Percentiles rank a stretch among this genome's conserved stretches.
Conservation (phyloP, 75 land plant genomes). For the Selaginella moellendorffii region DNA sequence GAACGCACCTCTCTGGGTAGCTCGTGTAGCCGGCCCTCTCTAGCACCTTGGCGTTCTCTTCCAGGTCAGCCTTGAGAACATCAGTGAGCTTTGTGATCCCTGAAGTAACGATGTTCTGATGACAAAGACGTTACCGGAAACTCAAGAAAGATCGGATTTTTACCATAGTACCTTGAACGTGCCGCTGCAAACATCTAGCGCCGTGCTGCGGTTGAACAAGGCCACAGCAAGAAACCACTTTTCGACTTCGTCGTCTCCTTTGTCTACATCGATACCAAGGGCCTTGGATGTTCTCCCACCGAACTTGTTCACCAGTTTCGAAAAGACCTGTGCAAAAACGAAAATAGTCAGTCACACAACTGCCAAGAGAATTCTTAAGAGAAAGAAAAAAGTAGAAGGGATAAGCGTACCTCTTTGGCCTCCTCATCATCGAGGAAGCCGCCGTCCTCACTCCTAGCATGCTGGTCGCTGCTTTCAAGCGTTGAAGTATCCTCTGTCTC, state of each 20-base stretch:
- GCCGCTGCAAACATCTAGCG: neutral
- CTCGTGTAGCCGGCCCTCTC: conserved; percentile 18
- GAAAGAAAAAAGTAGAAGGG: neutral
- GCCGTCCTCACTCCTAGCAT: no score
- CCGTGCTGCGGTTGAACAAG: neutral
- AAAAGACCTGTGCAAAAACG: neutral
- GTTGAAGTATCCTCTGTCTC: no score
- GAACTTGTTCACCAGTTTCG: neutral
- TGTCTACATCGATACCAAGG: conserved; percentile 7
- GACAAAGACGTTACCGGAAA: neutral
- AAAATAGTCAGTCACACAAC: neutral
- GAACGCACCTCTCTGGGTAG: conserved; percentile 11
- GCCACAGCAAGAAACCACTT: conserved; percentile 4
- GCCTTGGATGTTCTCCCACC: neutral
- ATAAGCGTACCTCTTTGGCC: neutral
- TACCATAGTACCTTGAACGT: neutral
- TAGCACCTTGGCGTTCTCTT: conserved; percentile 16
- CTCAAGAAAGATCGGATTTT: neutral
- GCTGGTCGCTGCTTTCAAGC: no score
- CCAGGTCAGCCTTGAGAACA: conserved; percentile 13
- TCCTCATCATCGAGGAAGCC: neutral
- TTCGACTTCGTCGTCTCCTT: conserved; percentile 7
- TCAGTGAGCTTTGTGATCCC: conserved; percentile 11
- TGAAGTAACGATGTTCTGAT: conserved; percentile 14
- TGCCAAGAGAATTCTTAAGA: neutral